Evolutionary conservation across 2,329 filamentous ascomycete species (phyloP).

Genomic region (Fonsecaea nubica): DNA sequence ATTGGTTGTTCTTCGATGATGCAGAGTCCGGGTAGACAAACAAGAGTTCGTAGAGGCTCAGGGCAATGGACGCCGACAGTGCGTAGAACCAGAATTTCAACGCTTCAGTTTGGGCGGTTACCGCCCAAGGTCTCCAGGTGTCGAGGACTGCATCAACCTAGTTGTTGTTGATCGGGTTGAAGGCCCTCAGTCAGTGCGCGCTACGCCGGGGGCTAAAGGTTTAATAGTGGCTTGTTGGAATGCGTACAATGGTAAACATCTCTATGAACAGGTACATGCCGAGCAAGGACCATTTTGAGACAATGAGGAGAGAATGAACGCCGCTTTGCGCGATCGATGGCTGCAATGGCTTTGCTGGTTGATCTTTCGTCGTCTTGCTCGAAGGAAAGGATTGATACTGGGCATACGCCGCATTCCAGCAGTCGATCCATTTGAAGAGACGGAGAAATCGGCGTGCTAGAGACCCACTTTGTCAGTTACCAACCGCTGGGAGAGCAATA

Average conservation of each 20-base stretch:
- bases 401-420: conserved; percentile 60
- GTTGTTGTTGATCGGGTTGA: not conserved
- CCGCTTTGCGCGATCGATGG: conserved; percentile 30
- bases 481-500: conserved; percentile 26
- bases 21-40: conserved; percentile 1
- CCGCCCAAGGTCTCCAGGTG: conserved; percentile 46
- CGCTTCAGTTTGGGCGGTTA: conserved; percentile 62
- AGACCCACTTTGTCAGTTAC: conserved; percentile 11
- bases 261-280: conserved; percentile 73
- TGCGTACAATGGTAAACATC: conserved; percentile 66
- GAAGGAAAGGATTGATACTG: conserved; percentile 42
- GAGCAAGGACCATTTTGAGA: conserved; percentile 64
- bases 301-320: conserved; percentile 58
- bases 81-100: conserved; percentile 74
- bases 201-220: conserved; percentile 46
- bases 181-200: not conserved
- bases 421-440: conserved; percentile 71
- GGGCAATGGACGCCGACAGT: conserved; percentile 59
- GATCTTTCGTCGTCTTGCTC: conserved; percentile 6
- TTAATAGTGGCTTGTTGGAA: conserved; percentile 39
- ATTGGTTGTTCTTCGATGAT: not conserved
- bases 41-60: conserved; percentile 52
- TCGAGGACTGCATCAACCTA: conserved; percentile 13
- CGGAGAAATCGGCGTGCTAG: conserved; percentile 68
- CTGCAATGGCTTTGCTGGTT: not conserved